Evolutionary conservation across 805 yeast genomes (phyloP), one percentile per base, ranked within the genome.

Genomic region (Ogataea nakhonphanomensis): DNA sequence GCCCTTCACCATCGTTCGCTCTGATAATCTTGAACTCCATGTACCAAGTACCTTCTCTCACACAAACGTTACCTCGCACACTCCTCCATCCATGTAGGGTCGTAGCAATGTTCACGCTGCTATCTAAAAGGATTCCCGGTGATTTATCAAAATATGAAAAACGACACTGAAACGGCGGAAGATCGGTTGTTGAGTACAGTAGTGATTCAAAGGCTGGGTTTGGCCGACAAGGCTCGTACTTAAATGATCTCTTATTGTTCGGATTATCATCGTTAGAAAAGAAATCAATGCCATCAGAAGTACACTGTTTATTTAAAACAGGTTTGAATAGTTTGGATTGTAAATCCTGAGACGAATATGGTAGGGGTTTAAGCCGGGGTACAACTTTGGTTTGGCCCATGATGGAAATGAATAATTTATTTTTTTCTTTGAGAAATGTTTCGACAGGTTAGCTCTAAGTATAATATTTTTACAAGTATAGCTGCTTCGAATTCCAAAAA

Each of bases 21-120:
- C 50, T 57, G 10, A 55, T 17, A 2, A 91, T 74, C 39, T 76
- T 72, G 46, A 79, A 81, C 59, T 91, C 98, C 62, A 86, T 79
- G 60, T 81, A 91, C 69, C 84, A 83, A 12, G 60, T 62, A 0
- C 98, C 99, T 48, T 85, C 90, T 21, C 84, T 68, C 8, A 91
- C 69, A 1, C 86, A 80, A 2, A 83, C 77, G 59, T 84, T 88
- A 5, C 89, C 71, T 33, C 96, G 64, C 0, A 78, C 78, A 25
- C 86, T 78, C 46, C 93, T 69, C 89, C 95, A 93, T 1, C 97
- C 97, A 37, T 69, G 71, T 4, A 64, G 62, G 1, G 87, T 75
- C 0, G 85, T 73, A 0, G 81, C 81, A 3, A 68, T 56, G 0
- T 60, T 48, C n/a, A 58, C 52, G 10, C 60, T 53, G n/a, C 66